A percentile compares a stretch with the other conserved stretches of the same genome.
Evolutionary conservation across 1,139 yeast species (phyloP).

Genomic region (Hansenula lynferdii): DNA sequence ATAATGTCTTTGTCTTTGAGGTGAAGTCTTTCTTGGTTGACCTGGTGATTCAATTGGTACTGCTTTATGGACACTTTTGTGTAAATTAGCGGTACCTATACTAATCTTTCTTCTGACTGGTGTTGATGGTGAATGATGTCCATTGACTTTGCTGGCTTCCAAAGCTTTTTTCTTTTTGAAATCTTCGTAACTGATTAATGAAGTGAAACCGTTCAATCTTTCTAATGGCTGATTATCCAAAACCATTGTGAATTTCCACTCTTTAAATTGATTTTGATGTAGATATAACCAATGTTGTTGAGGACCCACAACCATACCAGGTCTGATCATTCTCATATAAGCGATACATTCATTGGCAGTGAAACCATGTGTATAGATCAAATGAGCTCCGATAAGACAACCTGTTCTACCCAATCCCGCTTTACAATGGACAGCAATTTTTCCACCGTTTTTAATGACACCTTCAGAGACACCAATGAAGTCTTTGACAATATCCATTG

Average conservation of each 20-base stretch:
- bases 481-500: conserved; percentile 84
- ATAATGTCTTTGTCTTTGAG: conserved; percentile 16
- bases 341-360: conserved; percentile 97
- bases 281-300: conserved; percentile 98
- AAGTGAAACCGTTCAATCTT: conserved; percentile 70
- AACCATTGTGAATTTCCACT: conserved; percentile 92
- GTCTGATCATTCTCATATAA: conserved; percentile 92
- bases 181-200: conserved; percentile 49
- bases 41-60: conserved; percentile 95
- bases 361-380: conserved; percentile 92
- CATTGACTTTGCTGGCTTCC: conserved; percentile 21
- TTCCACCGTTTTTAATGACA: conserved; percentile 75
- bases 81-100: conserved; percentile 60
- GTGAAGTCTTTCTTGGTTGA: conserved; percentile 78
- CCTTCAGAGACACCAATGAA: conserved; percentile 96
- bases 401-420: conserved; percentile 99
- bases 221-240: conserved; percentile 66
- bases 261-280: conserved; percentile 93
- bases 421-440: conserved; percentile 96
- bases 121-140: conserved; percentile 60
- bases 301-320: conserved; percentile 99
- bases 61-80: conserved; percentile 64
- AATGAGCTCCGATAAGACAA: conserved; percentile 93
- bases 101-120: conserved; percentile 67
- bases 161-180: conserved; percentile 15